phyloP scores from a whole-genome alignment of 169 alveolate species.

The Eimeria sp. region DNA sequence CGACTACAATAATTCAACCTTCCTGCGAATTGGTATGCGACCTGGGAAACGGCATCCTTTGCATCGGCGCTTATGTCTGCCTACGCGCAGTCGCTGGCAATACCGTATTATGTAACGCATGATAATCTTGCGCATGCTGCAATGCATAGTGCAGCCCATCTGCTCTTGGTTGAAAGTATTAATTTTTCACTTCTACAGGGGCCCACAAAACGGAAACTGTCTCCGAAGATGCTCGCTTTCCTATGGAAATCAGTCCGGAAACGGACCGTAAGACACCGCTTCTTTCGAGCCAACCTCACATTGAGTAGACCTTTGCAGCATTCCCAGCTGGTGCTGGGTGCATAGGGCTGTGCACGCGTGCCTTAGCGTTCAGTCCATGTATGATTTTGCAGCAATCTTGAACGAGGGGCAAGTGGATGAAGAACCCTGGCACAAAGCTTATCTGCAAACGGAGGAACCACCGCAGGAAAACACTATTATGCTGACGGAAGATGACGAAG shows the following conservation, averaged over 20 bases:
- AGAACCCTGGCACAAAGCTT: constrained; percentile 31
- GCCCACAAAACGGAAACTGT: not conserved
- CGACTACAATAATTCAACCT: not conserved
- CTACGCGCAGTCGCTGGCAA: not conserved
- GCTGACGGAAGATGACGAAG: constrained; percentile 51
- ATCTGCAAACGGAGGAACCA: constrained; percentile 25
- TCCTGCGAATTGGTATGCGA: not conserved
- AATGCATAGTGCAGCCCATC: not conserved
- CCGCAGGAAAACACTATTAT: constrained; percentile 43
- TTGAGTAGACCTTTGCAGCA: not conserved
- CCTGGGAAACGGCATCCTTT: not conserved
- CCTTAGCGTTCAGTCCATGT: not conserved
- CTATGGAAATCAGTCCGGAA: constrained; percentile 2
- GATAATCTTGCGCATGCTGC: not conserved
- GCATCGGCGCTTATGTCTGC: not conserved
- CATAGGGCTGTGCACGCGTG: not conserved
- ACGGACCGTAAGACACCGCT: constrained; percentile 21
- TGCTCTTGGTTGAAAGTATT: not conserved
- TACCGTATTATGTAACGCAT: not conserved
- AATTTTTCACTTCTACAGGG: not conserved
- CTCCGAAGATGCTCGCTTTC: not conserved
- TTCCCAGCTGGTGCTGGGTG: not conserved
- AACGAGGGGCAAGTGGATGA: constrained; percentile 40
- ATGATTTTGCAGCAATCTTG: constrained; percentile 26
- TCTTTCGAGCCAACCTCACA: not conserved